Conservation (phyloP, 169 alveolate species). For the Cryptosporidium ryanae region DNA sequence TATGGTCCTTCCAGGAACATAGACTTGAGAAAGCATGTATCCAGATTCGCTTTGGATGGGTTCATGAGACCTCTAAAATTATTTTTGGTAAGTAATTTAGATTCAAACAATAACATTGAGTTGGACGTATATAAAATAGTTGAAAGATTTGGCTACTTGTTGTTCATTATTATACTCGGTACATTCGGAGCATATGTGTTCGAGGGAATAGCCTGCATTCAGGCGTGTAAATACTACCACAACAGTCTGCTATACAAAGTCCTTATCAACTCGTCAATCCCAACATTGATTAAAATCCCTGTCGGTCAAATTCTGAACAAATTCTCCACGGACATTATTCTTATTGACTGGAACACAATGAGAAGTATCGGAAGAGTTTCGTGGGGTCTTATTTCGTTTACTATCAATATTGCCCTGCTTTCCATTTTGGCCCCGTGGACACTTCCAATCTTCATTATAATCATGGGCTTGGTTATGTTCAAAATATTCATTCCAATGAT, state of each 20-base stretch:
- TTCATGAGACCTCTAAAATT: slow-evolving; percentile 18
- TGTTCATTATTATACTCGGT: slow-evolving; percentile 32
- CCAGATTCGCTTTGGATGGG: slow-evolving; percentile 37
- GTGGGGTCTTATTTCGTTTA: slow-evolving; percentile 50
- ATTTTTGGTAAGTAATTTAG: slow-evolving; percentile 15
- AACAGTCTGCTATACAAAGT: slow-evolving; percentile 26
- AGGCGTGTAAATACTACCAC: slow-evolving; percentile 56
- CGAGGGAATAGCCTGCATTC: slow-evolving; percentile 61
- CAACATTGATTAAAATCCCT: slow-evolving; percentile 52
- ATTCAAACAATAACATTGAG: not conserved
- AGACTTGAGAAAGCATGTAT: slow-evolving; percentile 48
- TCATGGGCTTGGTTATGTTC: slow-evolving; percentile 1
- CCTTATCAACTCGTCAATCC: slow-evolving; percentile 33
- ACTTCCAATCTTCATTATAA: slow-evolving; percentile 28
- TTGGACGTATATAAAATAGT: slow-evolving; percentile 17
- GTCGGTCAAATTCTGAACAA: slow-evolving; percentile 59
- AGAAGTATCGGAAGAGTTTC: slow-evolving; percentile 66
- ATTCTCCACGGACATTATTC: slow-evolving; percentile 42
- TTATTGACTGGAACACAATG: slow-evolving; percentile 66
- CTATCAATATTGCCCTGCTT: slow-evolving; percentile 18
- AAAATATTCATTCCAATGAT: slow-evolving; percentile 41
- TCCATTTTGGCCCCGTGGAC: slow-evolving; percentile 74
- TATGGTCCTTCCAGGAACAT: slow-evolving; percentile 65
- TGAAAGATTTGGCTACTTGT: slow-evolving; percentile 24
- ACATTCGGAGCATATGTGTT: slow-evolving; percentile 18